phyloP scores from a whole-genome alignment of 2,329 filamentous ascomycete species.

The Diaporthe sp. region DNA sequence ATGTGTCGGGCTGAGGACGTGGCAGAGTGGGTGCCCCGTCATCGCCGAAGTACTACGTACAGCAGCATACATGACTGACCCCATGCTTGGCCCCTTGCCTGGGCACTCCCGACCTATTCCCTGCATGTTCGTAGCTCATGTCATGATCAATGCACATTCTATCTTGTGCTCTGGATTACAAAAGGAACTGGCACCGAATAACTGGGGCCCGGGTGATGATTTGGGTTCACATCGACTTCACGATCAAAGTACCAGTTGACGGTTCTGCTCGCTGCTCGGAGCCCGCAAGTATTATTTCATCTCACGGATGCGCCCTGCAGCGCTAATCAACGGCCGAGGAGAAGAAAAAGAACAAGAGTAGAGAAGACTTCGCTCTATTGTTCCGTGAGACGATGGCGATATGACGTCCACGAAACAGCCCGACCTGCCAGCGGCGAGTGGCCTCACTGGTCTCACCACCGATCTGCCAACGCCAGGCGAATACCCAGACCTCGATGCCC shows the following conservation, averaged over 20 bases:
- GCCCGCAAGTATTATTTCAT: neutral
- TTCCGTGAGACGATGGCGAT: conserved; percentile 18
- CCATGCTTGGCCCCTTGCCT: conserved; percentile 15
- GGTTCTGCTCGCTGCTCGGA: neutral
- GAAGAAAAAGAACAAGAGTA: neutral
- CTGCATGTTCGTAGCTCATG: conserved; percentile 27
- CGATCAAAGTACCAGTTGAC: neutral
- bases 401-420: conserved; percentile 34
- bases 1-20: neutral
- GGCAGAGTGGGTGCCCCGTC: conserved; percentile 11
- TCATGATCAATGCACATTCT: conserved; percentile 28
- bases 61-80: conserved; percentile 19
- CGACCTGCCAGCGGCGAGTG: conserved; percentile 29
- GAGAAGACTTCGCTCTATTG: neutral
- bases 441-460: conserved; percentile 32
- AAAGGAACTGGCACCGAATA: conserved; percentile 23
- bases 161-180: conserved; percentile 3
- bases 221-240: neutral
- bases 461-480: conserved; percentile 42
- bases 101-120: conserved; percentile 12
- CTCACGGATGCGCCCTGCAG: conserved; percentile 1
- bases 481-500: conserved; percentile 45
- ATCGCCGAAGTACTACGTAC: conserved; percentile 24
- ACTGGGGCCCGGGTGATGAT: neutral
- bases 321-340: neutral